Base-by-base conservation (phyloP, 2,329 filamentous ascomycete species). In the Verticillium isaacii region DNA sequence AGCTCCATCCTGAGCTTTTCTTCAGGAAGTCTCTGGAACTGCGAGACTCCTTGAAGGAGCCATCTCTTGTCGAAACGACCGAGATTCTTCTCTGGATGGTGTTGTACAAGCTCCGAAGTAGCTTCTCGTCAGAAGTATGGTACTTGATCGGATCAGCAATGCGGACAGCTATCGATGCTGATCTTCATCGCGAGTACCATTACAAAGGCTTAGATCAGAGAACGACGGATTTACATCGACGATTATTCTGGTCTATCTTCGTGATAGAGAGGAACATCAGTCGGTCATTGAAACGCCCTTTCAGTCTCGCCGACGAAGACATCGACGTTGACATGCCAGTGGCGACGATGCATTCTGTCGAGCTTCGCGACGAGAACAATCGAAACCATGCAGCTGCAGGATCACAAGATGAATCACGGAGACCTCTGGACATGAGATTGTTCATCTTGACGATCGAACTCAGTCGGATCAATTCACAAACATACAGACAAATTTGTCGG, bases 221-320 rank as follows among this genome's bases (percentile, higher is more conserved):
- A 15, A 12, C 9, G 9, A 23, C 52, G 6, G 52, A 56, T 17
- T 4, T 29, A 15, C 25, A 56, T 32, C 23, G 76, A 2, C 66
- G 76, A 1, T 71, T 79, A 1, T 80, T 80, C 63, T 79, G 77
- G 77, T 71, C 75, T 54, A 76, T 74, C 64, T 79, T 79, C 60
- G 69, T 78, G 14, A 72, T 78, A 12, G 76, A 78, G 60, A 69
- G 77, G 17, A 78, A 79, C 56, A 78, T 73, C 62, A 79, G 77
- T 1, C 72, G 71, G 1, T 77, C 74, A 1, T 66, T 80, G 1
- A 73, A 72, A 39, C 72, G 77, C 1, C 77, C 77, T 0, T 77
- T 77, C 62, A 74, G 77, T 0, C 75, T 80, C 11, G 64, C 69
- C 0, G 78, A 80, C 57, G 62, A 68, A 23, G 75, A 77, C 23